Evolutionary conservation across 2,329 filamentous ascomycete species (phyloP), one percentile per base, ranked within the genome.

Genomic region (Sporothrix schenckii): DNA sequence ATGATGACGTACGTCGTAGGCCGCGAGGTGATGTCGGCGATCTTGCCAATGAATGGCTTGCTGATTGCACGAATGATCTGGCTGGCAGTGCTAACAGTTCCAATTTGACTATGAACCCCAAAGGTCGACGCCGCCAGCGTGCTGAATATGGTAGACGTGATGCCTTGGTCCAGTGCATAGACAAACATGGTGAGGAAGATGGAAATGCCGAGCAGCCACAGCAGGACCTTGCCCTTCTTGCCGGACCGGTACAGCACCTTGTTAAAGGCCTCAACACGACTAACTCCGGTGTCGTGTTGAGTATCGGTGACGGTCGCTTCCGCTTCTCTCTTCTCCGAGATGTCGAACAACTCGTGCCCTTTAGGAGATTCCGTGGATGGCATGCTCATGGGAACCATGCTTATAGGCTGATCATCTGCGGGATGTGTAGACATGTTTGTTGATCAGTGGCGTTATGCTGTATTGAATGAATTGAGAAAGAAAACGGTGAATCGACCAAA

Each of bases 1-100:
- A 81, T 77, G 2, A 82, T 74, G 10, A 80, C 75, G 61, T 82
- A 82, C 6, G 80, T 80, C 4, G 78, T 79, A 0, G 79, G 79
- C 9, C 79, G 77, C 7, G 79, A 80, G 19, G 79, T 80, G 27
- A 80, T 80, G 61, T 80, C 79, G 16, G 79, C 74, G 53, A 80
- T 72, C 75, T 80, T 80, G 58, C 78, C 79, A 69, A 79, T 78
- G 44, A 80, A 80, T 1, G 79, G 79, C 75, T 80, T 80, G 77
- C 77, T 78, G 66, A 80, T 78, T 67, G 79, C 79, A 1, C 78
- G 77, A 72, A 80, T 80, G 71, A 80, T 80, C 68, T 79, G 76
- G 24, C 77, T 76, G 16, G 77, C 77, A 3, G 74, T 80, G 41
- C 69, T 77, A 70, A 80, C 78, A 52, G 79, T 74, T 2, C 72